These are phyloP conservation scores for Verbascum thapsus DNA, from an alignment of 257 asterid genomes.

Conservation along the genomic window DNA sequence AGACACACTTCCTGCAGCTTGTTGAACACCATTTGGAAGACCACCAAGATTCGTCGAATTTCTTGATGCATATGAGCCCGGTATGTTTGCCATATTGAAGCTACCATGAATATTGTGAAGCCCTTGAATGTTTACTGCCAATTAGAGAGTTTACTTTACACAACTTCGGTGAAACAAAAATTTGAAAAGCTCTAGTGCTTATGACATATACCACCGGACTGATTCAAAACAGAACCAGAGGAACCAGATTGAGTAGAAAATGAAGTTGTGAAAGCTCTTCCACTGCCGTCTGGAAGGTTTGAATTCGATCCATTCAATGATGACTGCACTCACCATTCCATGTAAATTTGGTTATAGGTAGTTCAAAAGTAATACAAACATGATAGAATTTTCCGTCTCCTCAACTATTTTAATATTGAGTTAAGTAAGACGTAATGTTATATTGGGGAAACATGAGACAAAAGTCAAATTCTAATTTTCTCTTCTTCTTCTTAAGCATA, in stretches of 20 bases:
- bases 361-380: slow-evolving; percentile 24
- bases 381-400: not conserved
- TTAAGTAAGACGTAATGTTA: not conserved
- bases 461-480: not conserved
- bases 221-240: slow-evolving; percentile 62
- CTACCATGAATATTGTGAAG: slow-evolving; percentile 72
- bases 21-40: slow-evolving; percentile 71
- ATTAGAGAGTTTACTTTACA: slow-evolving; percentile 19
- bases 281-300: slow-evolving; percentile 63
- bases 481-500: slow-evolving; percentile 15
- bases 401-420: not conserved
- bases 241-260: slow-evolving; percentile 79
- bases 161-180: slow-evolving; percentile 16
- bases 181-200: slow-evolving; percentile 26
- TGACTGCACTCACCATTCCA: slow-evolving; percentile 52
- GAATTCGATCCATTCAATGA: slow-evolving; percentile 75
- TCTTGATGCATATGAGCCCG: slow-evolving; percentile 70
- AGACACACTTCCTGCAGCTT: slow-evolving; percentile 67
- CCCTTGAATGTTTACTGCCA: slow-evolving; percentile 69
- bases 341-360: slow-evolving; percentile 15
- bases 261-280: slow-evolving; percentile 63
- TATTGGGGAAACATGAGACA: slow-evolving; percentile 3
- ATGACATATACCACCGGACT: slow-evolving; percentile 54
- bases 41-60: slow-evolving; percentile 60
- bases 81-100: slow-evolving; percentile 70